These are phyloP conservation scores for Pugionium dolabratum DNA, from an alignment of 345 rosid species.

Conservation along the genomic window DNA sequence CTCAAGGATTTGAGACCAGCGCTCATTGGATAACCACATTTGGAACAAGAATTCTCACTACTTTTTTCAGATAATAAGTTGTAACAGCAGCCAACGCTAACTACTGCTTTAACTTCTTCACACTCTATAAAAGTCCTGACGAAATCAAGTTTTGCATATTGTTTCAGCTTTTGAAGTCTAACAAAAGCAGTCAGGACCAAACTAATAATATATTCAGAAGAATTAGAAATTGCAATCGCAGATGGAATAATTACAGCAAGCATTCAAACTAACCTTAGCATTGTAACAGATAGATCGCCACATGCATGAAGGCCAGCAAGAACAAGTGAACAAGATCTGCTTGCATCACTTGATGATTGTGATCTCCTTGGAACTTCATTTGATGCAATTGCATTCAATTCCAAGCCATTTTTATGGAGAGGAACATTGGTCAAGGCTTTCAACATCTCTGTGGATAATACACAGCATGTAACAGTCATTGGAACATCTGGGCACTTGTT, in stretches of 20 bases:
- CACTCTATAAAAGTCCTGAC: conserved; percentile 74
- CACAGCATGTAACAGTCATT: conserved; percentile 65
- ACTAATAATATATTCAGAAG: not conserved
- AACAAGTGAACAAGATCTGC: conserved; percentile 50
- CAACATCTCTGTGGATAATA: conserved; percentile 65
- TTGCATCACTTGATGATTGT: conserved; percentile 34
- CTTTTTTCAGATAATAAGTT: conserved; percentile 76
- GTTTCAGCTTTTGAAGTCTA: conserved; percentile 25
- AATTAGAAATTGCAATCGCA: not conserved
- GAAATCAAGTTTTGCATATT: conserved; percentile 27
- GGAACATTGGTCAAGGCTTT: conserved; percentile 52
- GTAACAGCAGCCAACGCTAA: conserved; percentile 97
- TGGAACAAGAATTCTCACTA: conserved; percentile 41
- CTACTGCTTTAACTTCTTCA: conserved; percentile 67
- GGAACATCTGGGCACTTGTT: conserved; percentile 56
- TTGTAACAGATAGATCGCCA: conserved; percentile 91
- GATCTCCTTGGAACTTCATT: conserved; percentile 28
- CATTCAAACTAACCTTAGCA: conserved; percentile 70
- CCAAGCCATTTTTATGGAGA: conserved; percentile 37
- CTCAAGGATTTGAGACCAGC: conserved; percentile 57
- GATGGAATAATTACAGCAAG: conserved; percentile 11
- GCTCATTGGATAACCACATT: conserved; percentile 78
- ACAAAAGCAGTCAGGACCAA: conserved; percentile 5
- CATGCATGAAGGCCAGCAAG: conserved; percentile 98
- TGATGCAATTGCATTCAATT: conserved; percentile 34